phyloP scores from a whole-genome alignment of 176 grass and related monocot species.

The Ananas comosus region DNA sequence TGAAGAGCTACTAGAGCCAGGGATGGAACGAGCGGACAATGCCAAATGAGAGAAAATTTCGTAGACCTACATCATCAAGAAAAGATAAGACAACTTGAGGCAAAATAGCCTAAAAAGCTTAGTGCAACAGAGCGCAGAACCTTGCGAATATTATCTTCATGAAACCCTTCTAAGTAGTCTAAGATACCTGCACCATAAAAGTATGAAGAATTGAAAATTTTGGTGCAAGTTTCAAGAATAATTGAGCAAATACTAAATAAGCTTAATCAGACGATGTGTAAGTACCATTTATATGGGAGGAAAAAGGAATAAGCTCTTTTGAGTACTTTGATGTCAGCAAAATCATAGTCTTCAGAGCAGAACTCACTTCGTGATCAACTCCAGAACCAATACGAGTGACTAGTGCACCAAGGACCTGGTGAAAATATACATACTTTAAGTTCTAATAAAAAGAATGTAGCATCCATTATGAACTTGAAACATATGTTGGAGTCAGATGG shows the following conservation, averaged over 20 bases:
- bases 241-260: no score
- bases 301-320: slow-evolving; percentile 60
- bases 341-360: slow-evolving; percentile 71
- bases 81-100: no score
- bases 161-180: slow-evolving; percentile 79
- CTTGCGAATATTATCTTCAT: slow-evolving; percentile 80
- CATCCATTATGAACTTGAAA: no score
- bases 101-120: no score
- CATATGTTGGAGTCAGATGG: no score
- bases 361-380: slow-evolving; percentile 66
- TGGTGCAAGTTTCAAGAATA: no score
- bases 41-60: slow-evolving; percentile 73
- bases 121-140: slow-evolving; percentile 13
- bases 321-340: slow-evolving; percentile 54
- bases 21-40: slow-evolving; percentile 54
- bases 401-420: slow-evolving; percentile 67
- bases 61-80: slow-evolving; percentile 49
- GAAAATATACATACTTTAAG: slow-evolving; percentile 1
- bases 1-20: slow-evolving; percentile 45
- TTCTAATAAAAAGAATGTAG: no score
- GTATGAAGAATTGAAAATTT: no score
- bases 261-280: no score
- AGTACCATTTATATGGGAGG: slow-evolving; percentile 84
- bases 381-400: slow-evolving; percentile 89
- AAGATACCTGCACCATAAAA: slow-evolving; percentile 58